Evolutionary conservation across 257 asterid genomes (phyloP).

Genomic region (Fraxinus excelsior): DNA sequence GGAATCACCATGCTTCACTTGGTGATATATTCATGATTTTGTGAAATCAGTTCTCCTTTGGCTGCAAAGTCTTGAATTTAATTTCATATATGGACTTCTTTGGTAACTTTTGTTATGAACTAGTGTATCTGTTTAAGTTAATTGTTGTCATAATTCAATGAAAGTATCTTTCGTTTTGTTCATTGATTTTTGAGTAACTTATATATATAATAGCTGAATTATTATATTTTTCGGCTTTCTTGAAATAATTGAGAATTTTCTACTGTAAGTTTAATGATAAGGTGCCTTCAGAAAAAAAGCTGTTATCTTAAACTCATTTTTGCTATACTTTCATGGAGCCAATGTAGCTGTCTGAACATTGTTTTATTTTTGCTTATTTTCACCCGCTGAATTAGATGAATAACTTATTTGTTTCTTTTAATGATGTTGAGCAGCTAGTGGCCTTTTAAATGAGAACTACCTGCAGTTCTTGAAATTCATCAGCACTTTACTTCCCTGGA

Average conservation of each 20-base stretch:
- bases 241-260: not conserved
- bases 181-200: slow-evolving; percentile 19
- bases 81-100: not conserved
- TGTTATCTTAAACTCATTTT: not conserved
- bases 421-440: too few relatives aligned
- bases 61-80: not conserved
- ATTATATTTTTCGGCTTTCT: not conserved
- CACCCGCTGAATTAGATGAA: not conserved
- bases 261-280: not conserved
- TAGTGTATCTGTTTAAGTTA: not conserved
- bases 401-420: not conserved
- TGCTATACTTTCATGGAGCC: not conserved
- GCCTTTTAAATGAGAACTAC: not conserved
- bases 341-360: not conserved
- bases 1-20: not conserved
- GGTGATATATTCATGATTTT: not conserved
- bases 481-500: too few relatives aligned
- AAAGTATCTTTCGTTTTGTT: slow-evolving; percentile 14
- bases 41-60: not conserved
- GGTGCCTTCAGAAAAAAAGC: not conserved
- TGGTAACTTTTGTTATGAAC: not conserved
- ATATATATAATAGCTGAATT: not conserved
- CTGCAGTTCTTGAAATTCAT: not conserved
- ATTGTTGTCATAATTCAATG: slow-evolving; percentile 13
- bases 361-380: not conserved